Percentiles rank a stretch among this genome's conserved stretches.
Conservation (phyloP, 257 asterid species). For the Mentha longifolia region DNA sequence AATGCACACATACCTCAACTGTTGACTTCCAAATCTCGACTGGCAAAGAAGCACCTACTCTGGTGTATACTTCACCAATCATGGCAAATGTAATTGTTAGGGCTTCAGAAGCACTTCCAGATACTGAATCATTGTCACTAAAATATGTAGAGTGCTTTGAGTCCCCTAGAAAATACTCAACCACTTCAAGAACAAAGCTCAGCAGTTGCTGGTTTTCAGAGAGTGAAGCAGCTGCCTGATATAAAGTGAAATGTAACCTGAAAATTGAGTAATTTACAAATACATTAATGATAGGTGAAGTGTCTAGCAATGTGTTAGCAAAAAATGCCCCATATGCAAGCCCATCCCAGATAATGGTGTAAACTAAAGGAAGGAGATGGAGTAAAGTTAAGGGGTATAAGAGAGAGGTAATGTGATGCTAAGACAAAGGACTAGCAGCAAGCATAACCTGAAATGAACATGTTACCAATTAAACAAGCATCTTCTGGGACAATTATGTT, state of each 20-base stretch:
- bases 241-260: slow-evolving; percentile 66
- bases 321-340: slow-evolving; percentile 10
- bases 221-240: slow-evolving; percentile 53
- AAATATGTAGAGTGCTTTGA: slow-evolving; percentile 44
- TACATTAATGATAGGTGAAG: slow-evolving; percentile 19
- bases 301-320: slow-evolving; percentile 18
- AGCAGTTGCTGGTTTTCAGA: slow-evolving; percentile 64
- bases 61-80: slow-evolving; percentile 73
- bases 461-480: slow-evolving; percentile 13
- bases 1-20: slow-evolving; percentile 60
- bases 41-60: slow-evolving; percentile 67
- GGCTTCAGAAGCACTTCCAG: slow-evolving; percentile 53
- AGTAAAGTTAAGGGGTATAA: neutral
- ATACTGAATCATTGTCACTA: slow-evolving; percentile 40
- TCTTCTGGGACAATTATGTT: neutral
- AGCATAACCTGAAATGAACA: slow-evolving; percentile 13
- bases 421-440: slow-evolving; percentile 25
- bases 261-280: slow-evolving; percentile 32
- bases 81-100: slow-evolving; percentile 63
- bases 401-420: neutral
- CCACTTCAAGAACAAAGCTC: slow-evolving; percentile 65
- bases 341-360: slow-evolving; percentile 22
- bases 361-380: slow-evolving; percentile 15
- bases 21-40: slow-evolving; percentile 74
- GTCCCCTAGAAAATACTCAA: slow-evolving; percentile 52